Percentiles rank a stretch among this genome's conserved stretches.
Conservation (phyloP, 345 rosid species). For the Cardamine chenopodiifolia region DNA sequence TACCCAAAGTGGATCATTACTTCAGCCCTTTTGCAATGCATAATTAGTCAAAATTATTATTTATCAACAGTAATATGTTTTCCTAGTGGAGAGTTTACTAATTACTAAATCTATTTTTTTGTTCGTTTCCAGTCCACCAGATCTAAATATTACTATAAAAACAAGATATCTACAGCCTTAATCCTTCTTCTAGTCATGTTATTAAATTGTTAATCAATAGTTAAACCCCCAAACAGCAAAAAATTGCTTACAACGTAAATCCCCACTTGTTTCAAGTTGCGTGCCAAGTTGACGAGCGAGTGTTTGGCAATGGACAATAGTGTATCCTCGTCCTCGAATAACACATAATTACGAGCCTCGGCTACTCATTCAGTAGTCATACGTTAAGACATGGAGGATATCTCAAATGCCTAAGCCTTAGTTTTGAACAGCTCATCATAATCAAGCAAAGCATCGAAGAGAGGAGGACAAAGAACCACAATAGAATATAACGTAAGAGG, state of each 20-base stretch:
- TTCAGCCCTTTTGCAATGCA: slow-evolving; percentile 13
- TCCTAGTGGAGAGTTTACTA: slow-evolving; percentile 16
- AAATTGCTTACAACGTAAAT: slow-evolving; percentile 31
- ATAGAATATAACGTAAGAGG: not conserved
- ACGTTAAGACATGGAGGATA: not conserved
- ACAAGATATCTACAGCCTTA: not conserved
- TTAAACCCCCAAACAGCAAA: slow-evolving; percentile 17
- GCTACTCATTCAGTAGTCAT: not conserved
- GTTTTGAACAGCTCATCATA: not conserved
- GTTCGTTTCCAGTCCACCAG: not conserved
- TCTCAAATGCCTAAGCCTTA: not conserved
- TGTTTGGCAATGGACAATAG: slow-evolving; percentile 8
- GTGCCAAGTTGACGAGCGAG: slow-evolving; percentile 17
- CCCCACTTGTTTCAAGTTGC: slow-evolving; percentile 28
- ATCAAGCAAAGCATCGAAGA: not conserved
- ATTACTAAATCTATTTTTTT: not conserved
- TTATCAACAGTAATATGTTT: not conserved
- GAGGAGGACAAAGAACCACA: not conserved
- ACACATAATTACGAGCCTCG: not conserved
- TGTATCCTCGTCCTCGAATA: slow-evolving; percentile 2
- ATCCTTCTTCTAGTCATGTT: slow-evolving; percentile 19
- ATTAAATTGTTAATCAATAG: slow-evolving; percentile 12
- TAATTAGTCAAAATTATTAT: slow-evolving; percentile 7
- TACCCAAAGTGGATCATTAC: slow-evolving; percentile 43
- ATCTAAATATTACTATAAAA: not conserved